Percentiles rank a stretch among this genome's conserved stretches.
Evolutionary conservation across 2,329 filamentous ascomycete species (phyloP).

Genomic region (Aspergillus sp.): DNA sequence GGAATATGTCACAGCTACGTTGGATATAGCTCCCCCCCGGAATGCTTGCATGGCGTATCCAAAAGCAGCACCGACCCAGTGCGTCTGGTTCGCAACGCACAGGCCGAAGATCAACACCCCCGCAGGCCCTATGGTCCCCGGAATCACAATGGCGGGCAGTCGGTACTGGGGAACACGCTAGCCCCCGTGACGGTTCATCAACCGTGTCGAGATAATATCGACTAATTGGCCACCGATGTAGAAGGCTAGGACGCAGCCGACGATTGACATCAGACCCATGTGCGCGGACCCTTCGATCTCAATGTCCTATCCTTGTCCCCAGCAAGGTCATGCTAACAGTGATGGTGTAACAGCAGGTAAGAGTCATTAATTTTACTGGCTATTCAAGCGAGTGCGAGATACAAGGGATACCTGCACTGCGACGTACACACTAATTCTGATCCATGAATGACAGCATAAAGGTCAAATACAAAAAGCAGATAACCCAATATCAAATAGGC

Average conservation of each 20-base stretch:
- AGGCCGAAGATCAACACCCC: constrained; percentile 20
- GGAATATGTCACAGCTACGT: constrained; percentile 20
- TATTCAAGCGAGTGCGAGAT: too few relatives aligned
- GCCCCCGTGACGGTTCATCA: constrained; percentile 15
- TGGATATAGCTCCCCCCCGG: constrained; percentile 20
- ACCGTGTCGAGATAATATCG: constrained; percentile 20
- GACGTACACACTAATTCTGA: too few relatives aligned
- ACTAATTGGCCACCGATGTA: constrained; percentile 21
- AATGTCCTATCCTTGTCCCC: too few relatives aligned
- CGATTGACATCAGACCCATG: too few relatives aligned
- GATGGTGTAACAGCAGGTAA: too few relatives aligned
- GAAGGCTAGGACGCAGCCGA: constrained; percentile 19
- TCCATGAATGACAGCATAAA: too few relatives aligned
- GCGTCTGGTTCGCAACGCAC: constrained; percentile 14
- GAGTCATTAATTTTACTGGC: too few relatives aligned
- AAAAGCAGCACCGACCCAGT: constrained; percentile 19
- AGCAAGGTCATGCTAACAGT: too few relatives aligned
- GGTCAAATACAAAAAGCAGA: too few relatives aligned
- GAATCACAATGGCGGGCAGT: constrained; percentile 19
- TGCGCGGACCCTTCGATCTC: too few relatives aligned
- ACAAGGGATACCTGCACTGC: too few relatives aligned
- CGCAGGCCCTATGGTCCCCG: constrained; percentile 15
- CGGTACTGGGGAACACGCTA: constrained; percentile 18
- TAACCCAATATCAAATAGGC: too few relatives aligned
- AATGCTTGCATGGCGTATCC: constrained; percentile 22